Base-by-base conservation (phyloP, 768 basidiomycete genomes). In the Kwoniella bestiolae region DNA sequence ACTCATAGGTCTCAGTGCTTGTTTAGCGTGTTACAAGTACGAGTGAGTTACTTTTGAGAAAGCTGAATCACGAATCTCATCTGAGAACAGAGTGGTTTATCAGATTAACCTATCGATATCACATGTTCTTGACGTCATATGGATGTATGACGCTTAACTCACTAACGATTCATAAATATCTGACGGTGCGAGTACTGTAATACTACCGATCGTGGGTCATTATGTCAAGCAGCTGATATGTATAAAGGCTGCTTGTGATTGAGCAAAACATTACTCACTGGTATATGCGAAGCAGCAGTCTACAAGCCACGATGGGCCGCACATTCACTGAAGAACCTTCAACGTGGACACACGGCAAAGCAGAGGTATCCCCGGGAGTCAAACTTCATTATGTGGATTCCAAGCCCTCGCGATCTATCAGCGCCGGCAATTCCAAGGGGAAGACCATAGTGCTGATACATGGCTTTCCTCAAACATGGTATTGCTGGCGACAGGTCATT, bases 391-490 rank as follows among this genome's bases (percentile, higher is more conserved):
- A 55, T 34, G 63, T 64, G 44, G 63, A 64, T 28, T 45, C 47
- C 16, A 18, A 34, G 9, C 53, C 63, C 7, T 67, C 66, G 49
- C 18, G 51, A 31, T 60, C 16, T 45, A 56, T 25, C 52, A 60
- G 41, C 25, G 52, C 21, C 28, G 52, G 53, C 21, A 56, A 26
- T 44, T 21, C 34, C 6, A 55, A 49, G 7, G 32, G 29, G 3
- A 46, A 56, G 25, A 70, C 69, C 23, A 55, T 66, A 12, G 23
- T 66, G 5, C 53, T 69, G 26, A 64, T 69, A 25, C 65, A 72
- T 44, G 68, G 71, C 18, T 72, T 64, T 44, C 71, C 71, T 23
- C 64, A 72, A 32, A 72, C 71, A 21, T 72, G 64, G 62, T 72
- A 69, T 55, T 60, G 66, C 29, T 72, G 47, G 29, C 64, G 71